Percentiles rank a stretch among this genome's conserved stretches.
Evolutionary conservation across 306 rosid genomes (phyloP).

Genomic region (Castanea crenata): DNA sequence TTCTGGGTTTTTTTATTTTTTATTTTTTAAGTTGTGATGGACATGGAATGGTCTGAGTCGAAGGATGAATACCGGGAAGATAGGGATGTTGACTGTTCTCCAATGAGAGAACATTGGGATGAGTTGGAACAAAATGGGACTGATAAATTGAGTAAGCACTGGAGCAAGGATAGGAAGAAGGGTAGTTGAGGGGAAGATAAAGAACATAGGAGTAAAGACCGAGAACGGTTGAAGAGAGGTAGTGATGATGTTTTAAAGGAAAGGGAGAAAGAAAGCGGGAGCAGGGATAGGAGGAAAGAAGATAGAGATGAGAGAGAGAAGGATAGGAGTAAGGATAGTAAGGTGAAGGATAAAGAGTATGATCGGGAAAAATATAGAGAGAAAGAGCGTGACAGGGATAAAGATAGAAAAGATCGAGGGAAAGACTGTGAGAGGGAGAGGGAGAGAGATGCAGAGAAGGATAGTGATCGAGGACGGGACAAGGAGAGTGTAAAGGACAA

Average conservation of each 20-base stretch:
- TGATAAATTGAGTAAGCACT: slow-evolving; percentile 57
- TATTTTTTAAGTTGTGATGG: slow-evolving; percentile 36
- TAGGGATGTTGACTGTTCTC: slow-evolving; percentile 41
- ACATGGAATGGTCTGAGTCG: slow-evolving; percentile 49
- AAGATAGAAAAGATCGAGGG: slow-evolving; percentile 55
- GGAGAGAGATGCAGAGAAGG: slow-evolving; percentile 62
- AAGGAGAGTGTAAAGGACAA: slow-evolving; percentile 44
- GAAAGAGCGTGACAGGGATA: slow-evolving; percentile 61
- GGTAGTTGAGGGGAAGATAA: slow-evolving; percentile 60
- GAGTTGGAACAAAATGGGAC: slow-evolving; percentile 40
- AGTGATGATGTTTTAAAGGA: slow-evolving; percentile 47
- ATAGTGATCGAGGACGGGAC: slow-evolving; percentile 11
- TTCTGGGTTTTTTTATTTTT: not conserved
- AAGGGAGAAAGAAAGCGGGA: slow-evolving; percentile 38
- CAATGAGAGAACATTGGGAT: slow-evolving; percentile 28
- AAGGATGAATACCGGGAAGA: slow-evolving; percentile 33
- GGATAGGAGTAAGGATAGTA: slow-evolving; percentile 59
- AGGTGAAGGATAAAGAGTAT: slow-evolving; percentile 63
- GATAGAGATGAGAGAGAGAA: slow-evolving; percentile 71
- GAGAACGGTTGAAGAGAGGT: slow-evolving; percentile 48
- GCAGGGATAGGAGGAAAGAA: slow-evolving; percentile 69
- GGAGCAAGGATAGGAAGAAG: slow-evolving; percentile 75
- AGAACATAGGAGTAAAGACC: slow-evolving; percentile 63
- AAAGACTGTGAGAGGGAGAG: slow-evolving; percentile 62
- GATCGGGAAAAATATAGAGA: slow-evolving; percentile 67